Percentiles rank a stretch among this genome's conserved stretches.
Conservation (phyloP, 2,329 filamentous ascomycete species). For the Neofusicoccum kwambonambiense region DNA sequence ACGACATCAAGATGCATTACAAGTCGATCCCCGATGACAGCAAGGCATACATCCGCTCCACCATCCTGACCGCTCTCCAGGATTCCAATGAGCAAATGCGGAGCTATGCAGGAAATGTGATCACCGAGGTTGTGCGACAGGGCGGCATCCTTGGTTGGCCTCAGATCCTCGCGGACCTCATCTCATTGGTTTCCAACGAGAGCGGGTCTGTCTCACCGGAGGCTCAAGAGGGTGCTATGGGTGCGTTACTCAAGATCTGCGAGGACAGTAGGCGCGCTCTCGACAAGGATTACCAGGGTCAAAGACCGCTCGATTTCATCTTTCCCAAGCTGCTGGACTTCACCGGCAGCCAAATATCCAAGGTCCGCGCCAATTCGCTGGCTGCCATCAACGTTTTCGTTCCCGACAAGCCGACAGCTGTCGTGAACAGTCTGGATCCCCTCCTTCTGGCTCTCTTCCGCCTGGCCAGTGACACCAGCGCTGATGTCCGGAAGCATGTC, state of each 20-base stretch:
- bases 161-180: conserved; percentile 78
- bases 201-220: conserved; percentile 65
- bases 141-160: conserved; percentile 90
- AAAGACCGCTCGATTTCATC: conserved; percentile 82
- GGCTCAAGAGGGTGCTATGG: conserved; percentile 90
- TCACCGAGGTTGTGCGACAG: conserved; percentile 83
- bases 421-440: conserved; percentile 76
- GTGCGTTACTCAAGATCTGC: conserved; percentile 89
- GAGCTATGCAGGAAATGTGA: conserved; percentile 86
- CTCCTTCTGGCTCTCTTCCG: conserved; percentile 81
- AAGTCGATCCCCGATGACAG: conserved; percentile 72
- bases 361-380: conserved; percentile 77
- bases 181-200: conserved; percentile 74
- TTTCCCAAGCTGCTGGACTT: conserved; percentile 89
- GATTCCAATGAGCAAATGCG: conserved; percentile 81
- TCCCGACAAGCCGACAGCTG: conserved; percentile 75
- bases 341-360: conserved; percentile 71
- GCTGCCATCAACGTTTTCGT: conserved; percentile 90
- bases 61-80: conserved; percentile 74
- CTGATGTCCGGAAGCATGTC: conserved; percentile 86
- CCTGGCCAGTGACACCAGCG: conserved; percentile 71
- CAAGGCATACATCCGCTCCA: conserved; percentile 74
- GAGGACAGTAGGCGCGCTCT: conserved; percentile 89
- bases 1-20: conserved; percentile 76
- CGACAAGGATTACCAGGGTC: conserved; percentile 82